phyloP scores from a whole-genome alignment of 2,329 filamentous ascomycete genomes.

The Trichoderma citrinoviride region DNA sequence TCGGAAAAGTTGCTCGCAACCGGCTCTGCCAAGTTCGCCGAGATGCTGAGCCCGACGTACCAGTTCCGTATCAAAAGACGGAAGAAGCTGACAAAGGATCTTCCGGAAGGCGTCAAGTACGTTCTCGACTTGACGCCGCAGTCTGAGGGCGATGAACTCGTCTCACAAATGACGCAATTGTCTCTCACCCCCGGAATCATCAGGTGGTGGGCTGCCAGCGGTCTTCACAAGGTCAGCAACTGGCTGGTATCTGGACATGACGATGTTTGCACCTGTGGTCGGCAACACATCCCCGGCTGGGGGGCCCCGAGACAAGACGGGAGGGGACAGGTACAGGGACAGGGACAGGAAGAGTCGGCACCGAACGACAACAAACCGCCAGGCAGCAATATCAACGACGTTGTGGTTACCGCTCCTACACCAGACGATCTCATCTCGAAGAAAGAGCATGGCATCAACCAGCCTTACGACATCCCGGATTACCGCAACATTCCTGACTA shows the following conservation, averaged over 20 bases:
- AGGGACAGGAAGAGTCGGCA: background rate
- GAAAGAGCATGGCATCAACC: background rate
- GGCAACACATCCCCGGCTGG: background rate
- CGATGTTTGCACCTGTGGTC: constrained; percentile 38
- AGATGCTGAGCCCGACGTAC: constrained; percentile 43
- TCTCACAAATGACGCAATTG: constrained; percentile 56
- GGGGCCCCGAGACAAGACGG: background rate
- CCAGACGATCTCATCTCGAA: constrained; percentile 17
- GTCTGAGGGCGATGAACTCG: constrained; percentile 59
- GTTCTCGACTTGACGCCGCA: constrained; percentile 63
- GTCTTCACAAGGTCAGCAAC: constrained; percentile 34
- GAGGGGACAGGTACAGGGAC: background rate
- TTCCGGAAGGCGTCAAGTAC: constrained; percentile 50
- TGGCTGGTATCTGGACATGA: constrained; percentile 42
- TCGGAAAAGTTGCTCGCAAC: constrained; percentile 47
- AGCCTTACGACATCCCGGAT: constrained; percentile 28
- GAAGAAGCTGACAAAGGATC: constrained; percentile 35
- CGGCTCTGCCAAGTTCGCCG: constrained; percentile 47
- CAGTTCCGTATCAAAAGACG: constrained; percentile 42
- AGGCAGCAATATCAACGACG: background rate
- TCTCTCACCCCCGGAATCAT: constrained; percentile 56
- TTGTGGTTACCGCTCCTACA: constrained; percentile 1
- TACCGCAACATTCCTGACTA: constrained; percentile 54
- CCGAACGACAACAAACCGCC: constrained; percentile 5
- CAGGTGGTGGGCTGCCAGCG: constrained; percentile 49